These are phyloP conservation scores for Guadua angustifolia DNA, from an alignment of 176 grass and related monocot genomes.

Conservation along the genomic window DNA sequence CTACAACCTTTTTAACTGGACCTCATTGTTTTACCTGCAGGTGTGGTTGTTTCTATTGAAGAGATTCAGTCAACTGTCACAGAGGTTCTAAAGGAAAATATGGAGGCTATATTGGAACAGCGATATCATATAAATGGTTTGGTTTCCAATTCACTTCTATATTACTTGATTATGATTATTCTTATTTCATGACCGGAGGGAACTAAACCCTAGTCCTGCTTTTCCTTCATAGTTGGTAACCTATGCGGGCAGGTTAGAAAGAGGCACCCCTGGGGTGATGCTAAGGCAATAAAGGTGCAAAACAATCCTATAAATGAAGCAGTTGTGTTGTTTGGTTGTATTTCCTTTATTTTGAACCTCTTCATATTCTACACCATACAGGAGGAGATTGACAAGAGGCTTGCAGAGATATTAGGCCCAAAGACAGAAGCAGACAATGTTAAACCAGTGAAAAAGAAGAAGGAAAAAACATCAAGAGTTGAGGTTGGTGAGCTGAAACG, in stretches of 20 bases:
- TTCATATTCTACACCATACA: constrained; percentile 46
- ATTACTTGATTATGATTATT: constrained; percentile 16
- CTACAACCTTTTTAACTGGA: constrained; percentile 25
- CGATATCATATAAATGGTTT: constrained; percentile 94
- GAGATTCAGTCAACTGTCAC: constrained; percentile 78
- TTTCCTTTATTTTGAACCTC: constrained; percentile 30
- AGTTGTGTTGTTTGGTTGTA: not conserved
- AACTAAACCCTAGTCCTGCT: constrained; percentile 36
- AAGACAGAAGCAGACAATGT: constrained; percentile 89
- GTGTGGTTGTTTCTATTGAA: constrained; percentile 83
- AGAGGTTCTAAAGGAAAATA: constrained; percentile 71
- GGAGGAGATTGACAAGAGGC: constrained; percentile 87
- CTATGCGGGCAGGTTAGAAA: constrained; percentile 90
- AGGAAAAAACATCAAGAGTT: constrained; percentile 87
- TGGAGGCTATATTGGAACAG: constrained; percentile 90
- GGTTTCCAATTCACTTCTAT: constrained; percentile 22
- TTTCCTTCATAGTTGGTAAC: constrained; percentile 67
- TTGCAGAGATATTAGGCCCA: constrained; percentile 77
- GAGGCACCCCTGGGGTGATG: constrained; percentile 90
- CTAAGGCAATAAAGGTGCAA: constrained; percentile 81
- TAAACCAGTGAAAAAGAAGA: constrained; percentile 94
- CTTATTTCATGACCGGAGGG: not conserved
- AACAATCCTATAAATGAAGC: constrained; percentile 21
- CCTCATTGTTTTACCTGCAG: constrained; percentile 52
- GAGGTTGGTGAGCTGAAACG: constrained; percentile 57